phyloP scores from a whole-genome alignment of 1,139 yeast species.

The Sugiyamaella xylanicola region DNA sequence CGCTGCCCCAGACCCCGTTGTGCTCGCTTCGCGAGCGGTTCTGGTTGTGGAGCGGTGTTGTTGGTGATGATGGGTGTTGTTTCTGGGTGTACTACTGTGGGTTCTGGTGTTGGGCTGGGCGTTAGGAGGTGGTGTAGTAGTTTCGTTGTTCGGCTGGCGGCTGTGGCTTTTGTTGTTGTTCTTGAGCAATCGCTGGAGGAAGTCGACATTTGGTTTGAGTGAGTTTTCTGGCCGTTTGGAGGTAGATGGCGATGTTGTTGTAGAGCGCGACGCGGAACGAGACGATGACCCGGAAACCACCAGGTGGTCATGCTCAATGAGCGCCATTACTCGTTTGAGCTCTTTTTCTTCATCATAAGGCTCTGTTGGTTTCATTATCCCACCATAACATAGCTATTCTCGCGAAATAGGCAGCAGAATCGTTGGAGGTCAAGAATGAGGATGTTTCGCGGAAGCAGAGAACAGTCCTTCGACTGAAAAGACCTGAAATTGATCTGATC shows the following conservation, averaged over 20 bases:
- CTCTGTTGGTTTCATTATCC: constrained; percentile 2
- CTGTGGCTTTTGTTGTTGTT: not conserved
- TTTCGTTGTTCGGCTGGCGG: not conserved
- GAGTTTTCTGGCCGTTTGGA: constrained; percentile 17
- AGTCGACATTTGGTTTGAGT: constrained; percentile 13
- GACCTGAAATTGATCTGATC: too few species aligned
- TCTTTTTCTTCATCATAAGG: constrained; percentile 19
- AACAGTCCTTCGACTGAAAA: too few species aligned
- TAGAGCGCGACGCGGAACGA: not conserved
- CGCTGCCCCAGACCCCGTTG: not conserved
- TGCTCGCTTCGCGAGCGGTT: not conserved
- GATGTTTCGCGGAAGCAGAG: too few species aligned
- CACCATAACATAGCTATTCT: not conserved
- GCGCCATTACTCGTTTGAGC: constrained; percentile 23
- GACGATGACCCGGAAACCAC: not conserved
- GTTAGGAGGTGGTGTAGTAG: not conserved
- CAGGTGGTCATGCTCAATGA: constrained; percentile 24
- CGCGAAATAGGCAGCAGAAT: too few species aligned
- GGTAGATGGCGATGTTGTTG: not conserved
- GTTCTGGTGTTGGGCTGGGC: too few species aligned
- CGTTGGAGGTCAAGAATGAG: too few species aligned
- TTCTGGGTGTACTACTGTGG: too few species aligned
- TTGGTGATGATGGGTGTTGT: too few species aligned
- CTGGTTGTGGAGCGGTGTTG: not conserved
- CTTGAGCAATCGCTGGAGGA: constrained; percentile 12